Percentiles rank a stretch among this genome's conserved stretches.
Evolutionary conservation across 371 early-diverging fungal species (phyloP).

Genomic region (Zopfochytrium polystomum): DNA sequence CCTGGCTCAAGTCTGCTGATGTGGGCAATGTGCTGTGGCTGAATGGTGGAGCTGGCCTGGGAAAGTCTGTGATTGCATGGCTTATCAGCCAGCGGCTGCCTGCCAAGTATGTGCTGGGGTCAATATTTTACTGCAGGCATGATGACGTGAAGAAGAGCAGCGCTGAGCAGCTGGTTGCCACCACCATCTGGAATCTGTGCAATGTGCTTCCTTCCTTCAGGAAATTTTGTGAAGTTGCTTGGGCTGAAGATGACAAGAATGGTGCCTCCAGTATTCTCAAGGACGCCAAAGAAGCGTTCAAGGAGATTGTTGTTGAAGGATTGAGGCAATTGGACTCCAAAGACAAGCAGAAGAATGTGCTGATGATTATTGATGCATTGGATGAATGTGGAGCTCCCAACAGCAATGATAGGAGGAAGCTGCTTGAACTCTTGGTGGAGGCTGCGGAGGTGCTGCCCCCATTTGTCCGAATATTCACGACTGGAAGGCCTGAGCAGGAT

Average conservation of each 20-base stretch:
- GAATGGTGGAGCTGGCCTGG: constrained; percentile 6
- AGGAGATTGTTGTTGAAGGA: too few species aligned
- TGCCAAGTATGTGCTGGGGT: background rate
- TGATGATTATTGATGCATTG: constrained; percentile 10
- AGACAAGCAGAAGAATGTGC: too few species aligned
- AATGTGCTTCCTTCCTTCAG: too few species aligned
- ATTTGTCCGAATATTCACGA: background rate
- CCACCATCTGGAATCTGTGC: background rate
- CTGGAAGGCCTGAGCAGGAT: constrained; percentile 5
- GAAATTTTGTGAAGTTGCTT: too few species aligned
- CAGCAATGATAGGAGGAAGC: background rate
- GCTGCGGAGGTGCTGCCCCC: background rate
- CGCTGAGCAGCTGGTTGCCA: background rate
- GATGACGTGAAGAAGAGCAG: constrained; percentile 1
- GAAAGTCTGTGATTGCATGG: constrained; percentile 7
- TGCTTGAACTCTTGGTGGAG: background rate
- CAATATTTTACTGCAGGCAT: constrained; percentile 2
- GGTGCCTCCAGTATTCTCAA: background rate
- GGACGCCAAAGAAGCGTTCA: background rate
- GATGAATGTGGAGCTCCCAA: background rate
- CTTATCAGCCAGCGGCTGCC: background rate
- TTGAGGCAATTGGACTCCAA: too few species aligned
- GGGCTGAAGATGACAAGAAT: too few species aligned
- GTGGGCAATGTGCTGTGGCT: too few species aligned
- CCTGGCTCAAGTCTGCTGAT: too few species aligned